Base-by-base conservation (phyloP, 2,329 filamentous ascomycete genomes). In the Botryosphaeria agaves region DNA sequence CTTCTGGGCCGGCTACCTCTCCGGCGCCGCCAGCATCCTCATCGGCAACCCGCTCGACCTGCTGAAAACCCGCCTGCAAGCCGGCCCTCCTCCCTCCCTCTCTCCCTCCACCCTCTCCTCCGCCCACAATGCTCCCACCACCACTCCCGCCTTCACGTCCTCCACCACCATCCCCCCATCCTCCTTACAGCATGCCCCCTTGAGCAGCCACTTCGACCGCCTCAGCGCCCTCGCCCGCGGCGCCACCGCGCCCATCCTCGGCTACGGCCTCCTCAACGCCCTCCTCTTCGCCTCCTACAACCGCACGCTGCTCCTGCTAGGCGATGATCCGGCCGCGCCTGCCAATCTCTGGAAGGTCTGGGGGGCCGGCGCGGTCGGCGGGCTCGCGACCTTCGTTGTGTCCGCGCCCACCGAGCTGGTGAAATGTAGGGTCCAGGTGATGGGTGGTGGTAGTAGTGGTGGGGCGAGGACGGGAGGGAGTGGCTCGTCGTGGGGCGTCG, bases 1-100 rank as follows among this genome's bases (percentile, higher is more conserved):
- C 50, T 94, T 94, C 54, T 92, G 81, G 80, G 81, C 85, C 34
- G 84, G 85, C 45, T 94, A 93, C 53, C 57, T 89, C 36, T 87
- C 79, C 47, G 87, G 87, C 31, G 83, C 79, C 34, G 64, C 76
- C 29, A 81, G 83, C 27, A 94, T 94, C 43, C 59, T 92, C 28
- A 77, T 93, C 36, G 84, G 87, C 38, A 93, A 93, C 44, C 83
- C 84, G 3, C 62, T 94, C 4, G 78, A 85, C 48, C 56, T 84
- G 14, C 53, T 84, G 44, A 85, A 87, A 55, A 81, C 84, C 31
- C 77, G 76, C 24, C 60, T 91, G 2, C 87, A 95, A 62, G 76
- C 80, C 20, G 64, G 65, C 14, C 40, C 46, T 18, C 36, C 42
- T 26, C 38, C 41, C n/a, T 15, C 12, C 14, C 18, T 25, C 7